These are phyloP conservation scores for Penicillium sp. DNA, from an alignment of 2,329 filamentous ascomycete species.

Conservation along the genomic window DNA sequence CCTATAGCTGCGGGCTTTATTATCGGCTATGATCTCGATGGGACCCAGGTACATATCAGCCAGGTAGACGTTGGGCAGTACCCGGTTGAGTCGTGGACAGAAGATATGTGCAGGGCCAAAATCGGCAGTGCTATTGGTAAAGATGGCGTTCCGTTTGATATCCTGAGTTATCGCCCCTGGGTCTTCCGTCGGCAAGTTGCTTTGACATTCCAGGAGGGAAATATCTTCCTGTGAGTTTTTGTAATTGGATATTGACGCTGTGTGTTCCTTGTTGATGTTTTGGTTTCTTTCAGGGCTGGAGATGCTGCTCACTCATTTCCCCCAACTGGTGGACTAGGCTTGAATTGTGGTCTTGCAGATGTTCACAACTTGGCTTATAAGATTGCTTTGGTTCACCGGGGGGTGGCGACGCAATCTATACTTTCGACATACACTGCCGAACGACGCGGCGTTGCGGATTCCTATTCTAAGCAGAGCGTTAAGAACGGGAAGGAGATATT, in stretches of 20 bases:
- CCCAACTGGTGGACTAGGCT: slow-evolving; percentile 55
- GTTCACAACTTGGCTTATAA: slow-evolving; percentile 51
- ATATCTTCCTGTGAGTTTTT: slow-evolving; percentile 41
- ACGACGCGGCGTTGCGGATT: slow-evolving; percentile 39
- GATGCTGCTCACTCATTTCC: slow-evolving; percentile 58
- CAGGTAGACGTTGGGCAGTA: slow-evolving; percentile 45
- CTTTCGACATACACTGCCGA: slow-evolving; percentile 44
- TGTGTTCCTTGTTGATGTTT: not conserved
- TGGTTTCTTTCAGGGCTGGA: slow-evolving; percentile 39
- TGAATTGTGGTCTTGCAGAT: slow-evolving; percentile 56
- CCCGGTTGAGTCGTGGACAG: slow-evolving; percentile 40
- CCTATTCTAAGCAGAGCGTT: slow-evolving; percentile 46
- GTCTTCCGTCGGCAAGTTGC: slow-evolving; percentile 46
- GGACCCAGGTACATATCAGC: slow-evolving; percentile 47
- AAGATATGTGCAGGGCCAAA: slow-evolving; percentile 35
- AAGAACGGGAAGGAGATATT: slow-evolving; percentile 49
- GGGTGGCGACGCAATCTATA: slow-evolving; percentile 24
- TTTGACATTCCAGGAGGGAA: slow-evolving; percentile 37
- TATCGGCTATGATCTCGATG: slow-evolving; percentile 46
- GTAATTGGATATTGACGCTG: not conserved
- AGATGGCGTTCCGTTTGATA: slow-evolving; percentile 35
- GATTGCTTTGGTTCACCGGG: slow-evolving; percentile 41
- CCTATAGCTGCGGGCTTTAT: slow-evolving; percentile 47
- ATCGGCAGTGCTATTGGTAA: slow-evolving; percentile 33
- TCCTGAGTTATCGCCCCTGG: slow-evolving; percentile 46